These are phyloP conservation scores for Kodamaea leandrae DNA, from an alignment of 805 yeast genomes.

Conservation along the genomic window DNA sequence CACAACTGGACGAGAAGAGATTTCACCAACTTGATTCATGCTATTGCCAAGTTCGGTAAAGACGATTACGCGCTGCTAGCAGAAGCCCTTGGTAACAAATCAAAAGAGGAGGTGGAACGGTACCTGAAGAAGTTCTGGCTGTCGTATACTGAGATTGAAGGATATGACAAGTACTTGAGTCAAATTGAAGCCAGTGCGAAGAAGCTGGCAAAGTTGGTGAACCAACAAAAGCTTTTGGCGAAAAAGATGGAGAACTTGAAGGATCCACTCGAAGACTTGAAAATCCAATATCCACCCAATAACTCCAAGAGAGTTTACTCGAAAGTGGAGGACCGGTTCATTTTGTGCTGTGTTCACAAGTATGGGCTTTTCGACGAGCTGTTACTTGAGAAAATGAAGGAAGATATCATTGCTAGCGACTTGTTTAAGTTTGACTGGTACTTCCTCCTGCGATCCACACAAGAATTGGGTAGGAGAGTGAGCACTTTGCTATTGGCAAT, in stretches of 20 bases:
- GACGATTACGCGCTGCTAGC: constrained; percentile 49
- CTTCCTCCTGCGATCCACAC: constrained; percentile 65
- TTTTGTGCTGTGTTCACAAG: constrained; percentile 58
- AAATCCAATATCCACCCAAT: constrained; percentile 76
- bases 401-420: constrained; percentile 57
- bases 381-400: constrained; percentile 61
- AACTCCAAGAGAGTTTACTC: constrained; percentile 74
- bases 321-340: constrained; percentile 65
- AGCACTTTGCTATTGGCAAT: constrained; percentile 66
- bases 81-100: constrained; percentile 53
- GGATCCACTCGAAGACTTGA: constrained; percentile 62
- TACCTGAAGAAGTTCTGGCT: constrained; percentile 67
- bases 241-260: constrained; percentile 51
- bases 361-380: constrained; percentile 61
- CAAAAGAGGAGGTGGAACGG: constrained; percentile 54
- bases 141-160: constrained; percentile 57
- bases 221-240: constrained; percentile 55
- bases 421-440: constrained; percentile 73
- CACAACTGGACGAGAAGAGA: constrained; percentile 73
- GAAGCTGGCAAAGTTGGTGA: constrained; percentile 52
- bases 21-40: constrained; percentile 67
- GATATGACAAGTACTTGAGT: constrained; percentile 65
- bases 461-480: constrained; percentile 68
- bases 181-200: constrained; percentile 74
- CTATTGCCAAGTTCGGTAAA: constrained; percentile 66